Evolutionary conservation across 73 alveolate species (phyloP), one percentile per base, ranked within the genome.

Genomic region (Paramecium sexaurelia): DNA sequence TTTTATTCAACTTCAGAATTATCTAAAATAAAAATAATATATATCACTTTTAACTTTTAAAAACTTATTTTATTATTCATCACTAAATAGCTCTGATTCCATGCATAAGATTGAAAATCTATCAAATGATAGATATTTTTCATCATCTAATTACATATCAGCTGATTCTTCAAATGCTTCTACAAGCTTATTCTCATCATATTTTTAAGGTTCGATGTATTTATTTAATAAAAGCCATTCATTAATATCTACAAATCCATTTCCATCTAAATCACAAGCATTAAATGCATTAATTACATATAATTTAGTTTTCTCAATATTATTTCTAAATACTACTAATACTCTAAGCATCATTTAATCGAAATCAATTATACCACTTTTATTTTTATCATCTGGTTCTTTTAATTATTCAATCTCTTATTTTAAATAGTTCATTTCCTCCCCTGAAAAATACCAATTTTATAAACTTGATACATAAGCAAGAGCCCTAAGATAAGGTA

Each of bases 231-330:
- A 67, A 3, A 71, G 51, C 93, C 93, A 87, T 87, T 87, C 93
- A 24, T 87, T 37, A 19, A 67, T 29, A 37, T 87, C 75, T 15
- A 87, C 73, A 55, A 66, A 66, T n/a, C 87, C 75, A 87, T 87
- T 87, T 0, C 93, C 93, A 67, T 87, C 93, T 26, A 87, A 41
- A 87, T 87, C 93, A 61, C 93, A 66, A 39, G 93, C 93, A 20
- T 43, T 56, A 61, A 87, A 87, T 0, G 93, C 89, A 41, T 87
- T 87, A 10, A 87, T 87, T 5, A 87, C 93, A 36, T 66, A 87
- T 37, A 35, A 17, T 61, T 87, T 87, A 17, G 93, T 75, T 67
- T 75, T 87, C 32, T 87, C 85, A 15, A 87, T 57, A 20, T 40
- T 36, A 41, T 66, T 87, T 71, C 73, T 67, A 26, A 66, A 87